Evolutionary conservation across 2,329 filamentous ascomycete species (phyloP), one percentile per base, ranked within the genome.

Genomic region (Fusarium concolor): DNA sequence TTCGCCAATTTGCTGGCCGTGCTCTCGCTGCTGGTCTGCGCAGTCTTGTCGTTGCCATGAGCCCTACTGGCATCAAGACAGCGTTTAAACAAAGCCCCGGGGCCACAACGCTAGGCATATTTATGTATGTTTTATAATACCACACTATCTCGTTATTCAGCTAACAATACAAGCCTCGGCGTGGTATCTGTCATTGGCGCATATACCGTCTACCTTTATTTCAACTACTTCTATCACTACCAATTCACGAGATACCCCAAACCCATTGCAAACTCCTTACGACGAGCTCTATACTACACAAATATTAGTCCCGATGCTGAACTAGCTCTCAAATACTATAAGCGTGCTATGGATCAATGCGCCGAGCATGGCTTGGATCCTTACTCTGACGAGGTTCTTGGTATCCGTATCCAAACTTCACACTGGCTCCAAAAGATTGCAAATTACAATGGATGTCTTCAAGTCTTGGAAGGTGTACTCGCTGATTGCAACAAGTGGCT

Each of bases 361-460:
- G 82, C 89, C 49, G 89, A 93, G 74, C 76, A 91, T 50, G 89
- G 89, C 1, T 87, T 99, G 82, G 93, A 98, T 75, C 93, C 92
- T 0, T 96, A 94, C 76, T 94, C 92, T 6, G 92, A 97, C 72
- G 94, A 97, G 77, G 90, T 97, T 33, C 85, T 97, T 71, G 96
- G 96, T 10, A 89, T 98, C 52, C 93, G 94, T 75, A 90, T 98
- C 50, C 89, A 94, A 76, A 84, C 97, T 10, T 89, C 93, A 2
- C 85, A 86, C 11, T 89, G 97, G 84, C 85, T 97, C 65, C 93
- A 97, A 79, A 90, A 91, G 74, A 87, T 92, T 17, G 85, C 89
- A 31, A 87, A 91, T 72, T 89, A 89, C 74, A 84, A 87, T 22
- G 87, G 89, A 58, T 89, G 94, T 0, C 89, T 92, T 58, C 87